Conservation (phyloP, 148 eudicot genomes). For the Oxyria digyna region DNA sequence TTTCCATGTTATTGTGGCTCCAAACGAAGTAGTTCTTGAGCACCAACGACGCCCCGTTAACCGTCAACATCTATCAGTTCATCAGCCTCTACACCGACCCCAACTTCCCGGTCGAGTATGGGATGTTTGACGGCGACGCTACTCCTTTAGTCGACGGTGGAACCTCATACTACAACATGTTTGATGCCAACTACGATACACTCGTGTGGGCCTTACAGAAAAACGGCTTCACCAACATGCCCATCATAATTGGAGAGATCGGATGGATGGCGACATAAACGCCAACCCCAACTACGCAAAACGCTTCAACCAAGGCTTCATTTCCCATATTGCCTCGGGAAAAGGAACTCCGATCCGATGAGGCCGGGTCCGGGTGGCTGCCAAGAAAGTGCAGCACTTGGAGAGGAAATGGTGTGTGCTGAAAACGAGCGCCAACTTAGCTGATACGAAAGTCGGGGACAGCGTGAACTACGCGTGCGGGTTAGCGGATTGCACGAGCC, state of each 20-base stretch:
- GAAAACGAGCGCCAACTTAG: conserved; percentile 44
- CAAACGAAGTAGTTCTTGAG: conserved; percentile 22
- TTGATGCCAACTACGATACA: conserved; percentile 83
- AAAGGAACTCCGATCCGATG: conserved; percentile 89
- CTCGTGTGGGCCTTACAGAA: conserved; percentile 74
- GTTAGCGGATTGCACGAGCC: conserved; percentile 70
- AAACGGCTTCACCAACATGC: conserved; percentile 65
- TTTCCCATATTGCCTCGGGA: conserved; percentile 52
- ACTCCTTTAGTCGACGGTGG: conserved; percentile 54
- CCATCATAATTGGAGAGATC: conserved; percentile 70
- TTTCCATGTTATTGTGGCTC: neutral
- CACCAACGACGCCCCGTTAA: conserved; percentile 54
- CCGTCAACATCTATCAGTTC: conserved; percentile 86
- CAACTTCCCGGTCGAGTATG: conserved; percentile 72
- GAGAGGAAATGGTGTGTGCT: conserved; percentile 72
- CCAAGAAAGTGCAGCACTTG: conserved; percentile 36
- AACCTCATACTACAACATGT: conserved; percentile 67
- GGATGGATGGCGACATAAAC: conserved; percentile 80
- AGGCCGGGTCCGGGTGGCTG: conserved; percentile 54
- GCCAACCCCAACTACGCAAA: conserved; percentile 53
- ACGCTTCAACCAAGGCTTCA: conserved; percentile 82
- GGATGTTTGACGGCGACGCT: conserved; percentile 70
- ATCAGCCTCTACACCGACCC: conserved; percentile 62
- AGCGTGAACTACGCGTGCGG: conserved; percentile 84
- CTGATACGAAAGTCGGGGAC: conserved; percentile 41